Base-by-base conservation (phyloP, 148 eudicot genomes). In the Chenopodium suecicum region DNA sequence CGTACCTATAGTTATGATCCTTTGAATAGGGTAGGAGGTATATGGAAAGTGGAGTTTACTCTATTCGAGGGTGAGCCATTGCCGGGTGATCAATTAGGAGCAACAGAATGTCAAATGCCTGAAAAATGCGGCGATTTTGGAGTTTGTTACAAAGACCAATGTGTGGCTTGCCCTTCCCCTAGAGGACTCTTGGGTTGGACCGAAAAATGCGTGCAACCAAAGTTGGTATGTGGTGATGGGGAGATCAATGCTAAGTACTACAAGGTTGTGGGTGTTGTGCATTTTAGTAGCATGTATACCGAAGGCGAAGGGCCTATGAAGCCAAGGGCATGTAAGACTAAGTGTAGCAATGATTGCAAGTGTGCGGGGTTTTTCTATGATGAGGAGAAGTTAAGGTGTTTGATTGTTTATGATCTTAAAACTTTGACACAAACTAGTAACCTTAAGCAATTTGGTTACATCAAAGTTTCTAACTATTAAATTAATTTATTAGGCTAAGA, bases 311-410 rank as follows among this genome's bases (percentile, higher is more conserved):
- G 89, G 10, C 87, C 89, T 1, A 77, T 87, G 31, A 79, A 71
- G 75, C 85, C 70, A 62, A 66, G 48, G 9, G 71, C 74, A 1
- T 91, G 92, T 66, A 71, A 68, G 34, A 75, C 44, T n/a, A 91
- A 83, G 79, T 91, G 94, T 64, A 87, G 68, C 11, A 78, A 64
- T 1, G 94, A 91, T 86, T 91, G 94, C 74, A 91, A 84, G 83
- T 89, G 92, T 34, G 32, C 80, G 77, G 94, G 92, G 1, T 90
- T 87, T 75, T 91, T 91, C 79, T 89, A 87, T 64, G 88, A 88
- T 25, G 70, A 74, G 41, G 90, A 85, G 54, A 79, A 63, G 25
- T 90, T 86, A 3, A 81, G 81, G 68, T 91, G 94, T 76, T 91
- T 89, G 94, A 82, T 88, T 54, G 91, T 88, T 34, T 85, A 85